Conservation (phyloP, 495 filamentous ascomycete genomes). For the Trichoderma gamsii region DNA sequence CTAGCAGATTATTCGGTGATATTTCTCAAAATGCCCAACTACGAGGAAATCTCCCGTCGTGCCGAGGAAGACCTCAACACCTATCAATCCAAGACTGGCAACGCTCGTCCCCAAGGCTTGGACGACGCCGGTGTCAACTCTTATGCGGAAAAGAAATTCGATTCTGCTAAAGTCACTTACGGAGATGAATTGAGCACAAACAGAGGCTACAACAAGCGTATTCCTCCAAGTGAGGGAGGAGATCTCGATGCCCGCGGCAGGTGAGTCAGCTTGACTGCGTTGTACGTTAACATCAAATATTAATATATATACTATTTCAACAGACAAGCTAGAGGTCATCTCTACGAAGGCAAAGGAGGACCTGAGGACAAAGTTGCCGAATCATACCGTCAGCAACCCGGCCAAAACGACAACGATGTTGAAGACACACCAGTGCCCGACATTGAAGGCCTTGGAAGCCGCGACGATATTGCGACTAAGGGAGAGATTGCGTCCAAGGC, state of each 20-base stretch:
- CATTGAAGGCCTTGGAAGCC: background rate
- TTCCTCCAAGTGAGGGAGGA: slow-evolving; percentile 36
- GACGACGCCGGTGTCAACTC: slow-evolving; percentile 32
- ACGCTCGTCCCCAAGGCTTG: slow-evolving; percentile 19
- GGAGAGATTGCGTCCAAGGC: slow-evolving; percentile 8
- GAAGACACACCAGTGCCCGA: background rate
- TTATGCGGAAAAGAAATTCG: slow-evolving; percentile 29
- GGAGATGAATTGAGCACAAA: slow-evolving; percentile 32
- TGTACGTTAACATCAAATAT: no score
- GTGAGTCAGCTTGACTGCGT: slow-evolving; percentile 22
- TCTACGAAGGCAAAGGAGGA: slow-evolving; percentile 15
- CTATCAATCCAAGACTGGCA: slow-evolving; percentile 38
- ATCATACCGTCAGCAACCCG: background rate
- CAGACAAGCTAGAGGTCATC: slow-evolving; percentile 28
- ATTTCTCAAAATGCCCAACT: slow-evolving; percentile 1
- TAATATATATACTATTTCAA: no score
- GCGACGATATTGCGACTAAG: background rate
- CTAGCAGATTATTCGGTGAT: background rate
- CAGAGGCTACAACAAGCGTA: slow-evolving; percentile 30
- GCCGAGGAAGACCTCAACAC: slow-evolving; percentile 46
- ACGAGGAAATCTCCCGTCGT: slow-evolving; percentile 33
- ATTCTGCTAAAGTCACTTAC: slow-evolving; percentile 27
- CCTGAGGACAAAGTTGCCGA: slow-evolving; percentile 9
- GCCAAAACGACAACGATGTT: slow-evolving; percentile 16
- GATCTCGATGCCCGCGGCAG: slow-evolving; percentile 30